These are phyloP conservation scores for Rhizopus stolonifer DNA, from an alignment of 371 early-diverging fungal genomes.

Conservation along the genomic window DNA sequence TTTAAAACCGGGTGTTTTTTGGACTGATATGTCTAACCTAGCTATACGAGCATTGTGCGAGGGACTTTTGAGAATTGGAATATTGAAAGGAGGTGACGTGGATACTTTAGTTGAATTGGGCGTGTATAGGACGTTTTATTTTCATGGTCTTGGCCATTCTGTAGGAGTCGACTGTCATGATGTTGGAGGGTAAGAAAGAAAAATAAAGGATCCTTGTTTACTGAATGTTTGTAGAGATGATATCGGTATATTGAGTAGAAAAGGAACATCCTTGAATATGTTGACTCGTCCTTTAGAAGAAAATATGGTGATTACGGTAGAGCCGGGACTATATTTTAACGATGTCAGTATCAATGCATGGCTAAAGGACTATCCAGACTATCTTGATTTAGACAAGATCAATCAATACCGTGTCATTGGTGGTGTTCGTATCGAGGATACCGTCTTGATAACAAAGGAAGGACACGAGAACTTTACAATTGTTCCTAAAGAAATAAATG, in stretches of 20 bases:
- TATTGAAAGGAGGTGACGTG: slow-evolving; percentile 65
- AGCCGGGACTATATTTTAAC: slow-evolving; percentile 82
- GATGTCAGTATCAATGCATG: slow-evolving; percentile 48
- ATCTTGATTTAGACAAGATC: slow-evolving; percentile 68
- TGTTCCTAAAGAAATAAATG: slow-evolving; percentile 68
- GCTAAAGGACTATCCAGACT: slow-evolving; percentile 44
- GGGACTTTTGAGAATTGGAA: slow-evolving; percentile 70
- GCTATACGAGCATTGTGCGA: slow-evolving; percentile 65
- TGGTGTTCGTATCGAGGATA: slow-evolving; percentile 92
- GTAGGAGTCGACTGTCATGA: slow-evolving; percentile 86
- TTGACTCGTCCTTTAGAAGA: slow-evolving; percentile 53
- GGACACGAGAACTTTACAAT: slow-evolving; percentile 75
- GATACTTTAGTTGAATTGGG: slow-evolving; percentile 65
- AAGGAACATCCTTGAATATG: neutral
- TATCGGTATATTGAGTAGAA: slow-evolving; percentile 6
- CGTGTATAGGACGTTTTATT: slow-evolving; percentile 79
- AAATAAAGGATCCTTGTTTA: neutral
- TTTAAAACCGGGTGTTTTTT: slow-evolving; percentile 77
- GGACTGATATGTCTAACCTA: slow-evolving; percentile 85
- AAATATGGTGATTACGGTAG: slow-evolving; percentile 89
- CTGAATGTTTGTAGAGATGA: neutral
- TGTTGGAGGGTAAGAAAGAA: slow-evolving; percentile 72
- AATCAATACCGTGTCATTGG: slow-evolving; percentile 74
- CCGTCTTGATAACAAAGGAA: slow-evolving; percentile 68
- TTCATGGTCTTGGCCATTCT: slow-evolving; percentile 72